Base-by-base conservation (phyloP, 2,329 filamentous ascomycete species). In the Leptographium wingfieldii region DNA sequence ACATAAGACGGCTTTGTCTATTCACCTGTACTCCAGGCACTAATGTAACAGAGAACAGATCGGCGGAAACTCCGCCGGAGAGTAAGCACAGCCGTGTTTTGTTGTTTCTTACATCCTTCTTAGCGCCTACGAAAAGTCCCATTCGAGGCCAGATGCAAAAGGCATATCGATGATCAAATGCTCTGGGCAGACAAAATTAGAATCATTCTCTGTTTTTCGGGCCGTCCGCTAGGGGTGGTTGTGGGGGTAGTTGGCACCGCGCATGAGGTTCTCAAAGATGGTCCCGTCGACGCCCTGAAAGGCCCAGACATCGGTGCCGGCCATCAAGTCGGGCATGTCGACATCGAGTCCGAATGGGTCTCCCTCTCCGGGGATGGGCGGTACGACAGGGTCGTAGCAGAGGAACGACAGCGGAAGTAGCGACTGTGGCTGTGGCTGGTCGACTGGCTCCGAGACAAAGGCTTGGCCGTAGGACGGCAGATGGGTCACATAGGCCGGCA, bases 231-330 rank as follows among this genome's bases (percentile, higher is more conserved):
- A 43, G 11, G 12, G 16, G 22, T 31, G 29, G 40, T 19, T 6
- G 11, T 19, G 11, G 14, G 56, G 46, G 51, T 48, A 48, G 29
- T 57, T 48, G 31, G 29, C 53, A 33, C 59, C 59, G 10, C 59
- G 59, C 10, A 66, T 62, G 7, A 66, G 51, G 33, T 58, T 67
- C 55, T 69, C 66, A 43, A 69, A 69, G 19, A 72, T 69, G 1
- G 69, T 69, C 51, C 65, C 66, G 51, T 71, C 69, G 1, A 71
- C 67, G 3, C 69, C 70, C 57, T 72, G 67, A 40, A 71, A 69
- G 0, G 65, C 64, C 69, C 69, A 71, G 55, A 69, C 68, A 53
- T 72, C 68, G 14, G 58, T 55, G 3, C 61, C 64, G 1, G 65
- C 65, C 25, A 67, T 63, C 5, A 69, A 48, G 3, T 62, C 66